These are phyloP conservation scores for Corylus avellana DNA, from an alignment of 306 rosid species.

Conservation along the genomic window DNA sequence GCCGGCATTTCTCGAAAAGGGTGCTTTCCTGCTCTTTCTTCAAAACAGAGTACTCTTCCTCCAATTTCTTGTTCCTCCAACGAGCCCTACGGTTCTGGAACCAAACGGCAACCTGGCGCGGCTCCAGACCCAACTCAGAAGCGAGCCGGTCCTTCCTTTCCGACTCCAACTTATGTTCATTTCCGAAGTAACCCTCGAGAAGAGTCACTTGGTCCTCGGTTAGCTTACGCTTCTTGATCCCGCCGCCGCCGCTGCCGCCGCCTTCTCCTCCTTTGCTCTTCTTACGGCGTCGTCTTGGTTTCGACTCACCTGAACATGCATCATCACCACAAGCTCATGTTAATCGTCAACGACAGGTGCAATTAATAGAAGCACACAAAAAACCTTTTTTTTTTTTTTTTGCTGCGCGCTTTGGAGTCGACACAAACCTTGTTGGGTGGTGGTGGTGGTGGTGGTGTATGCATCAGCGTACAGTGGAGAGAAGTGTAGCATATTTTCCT, in stretches of 20 bases:
- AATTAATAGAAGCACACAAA: not conserved
- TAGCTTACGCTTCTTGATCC: constrained; percentile 71
- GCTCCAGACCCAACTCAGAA: constrained; percentile 80
- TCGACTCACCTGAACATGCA: constrained; percentile 46
- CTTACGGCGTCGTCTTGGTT: constrained; percentile 59
- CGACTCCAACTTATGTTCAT: constrained; percentile 80
- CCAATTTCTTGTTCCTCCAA: constrained; percentile 93
- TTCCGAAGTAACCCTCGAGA: constrained; percentile 65
- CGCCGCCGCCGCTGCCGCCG: constrained; percentile 26
- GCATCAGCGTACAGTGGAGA: constrained; percentile 57
- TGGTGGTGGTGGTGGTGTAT: constrained; percentile 30
- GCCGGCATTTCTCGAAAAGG: constrained; percentile 57
- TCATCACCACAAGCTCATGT: not conserved
- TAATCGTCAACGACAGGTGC: not conserved
- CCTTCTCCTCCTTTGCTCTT: constrained; percentile 61
- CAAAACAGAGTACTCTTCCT: constrained; percentile 69
- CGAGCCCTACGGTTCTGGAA: constrained; percentile 93
- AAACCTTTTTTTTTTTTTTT: not conserved
- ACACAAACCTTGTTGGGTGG: constrained; percentile 62
- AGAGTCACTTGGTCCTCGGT: constrained; percentile 65
- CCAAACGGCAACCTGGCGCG: constrained; percentile 95
- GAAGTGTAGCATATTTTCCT: constrained; percentile 52
- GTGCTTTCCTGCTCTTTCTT: constrained; percentile 57
- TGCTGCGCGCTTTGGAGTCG: not conserved
- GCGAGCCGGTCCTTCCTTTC: constrained; percentile 81